Percentiles rank a stretch among this genome's conserved stretches.
Conservation (phyloP, 495 filamentous ascomycete species). For the Sphaerosporella brunnea region DNA sequence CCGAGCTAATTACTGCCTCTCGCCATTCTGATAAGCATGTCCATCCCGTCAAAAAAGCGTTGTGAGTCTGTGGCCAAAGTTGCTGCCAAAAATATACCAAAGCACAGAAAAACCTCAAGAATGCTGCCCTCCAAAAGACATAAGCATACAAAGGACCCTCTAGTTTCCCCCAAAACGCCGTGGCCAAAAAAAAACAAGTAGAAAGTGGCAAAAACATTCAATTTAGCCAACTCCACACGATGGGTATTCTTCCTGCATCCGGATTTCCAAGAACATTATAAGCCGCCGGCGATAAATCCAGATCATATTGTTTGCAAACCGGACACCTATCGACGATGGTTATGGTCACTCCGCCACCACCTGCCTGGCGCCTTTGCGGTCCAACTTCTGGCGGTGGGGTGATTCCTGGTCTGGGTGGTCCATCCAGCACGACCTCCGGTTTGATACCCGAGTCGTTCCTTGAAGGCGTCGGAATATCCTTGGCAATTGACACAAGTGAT, state of each 20-base stretch:
- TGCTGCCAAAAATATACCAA: too few species aligned
- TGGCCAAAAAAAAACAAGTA: background rate
- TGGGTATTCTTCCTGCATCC: conserved; percentile 12
- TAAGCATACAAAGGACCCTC: background rate
- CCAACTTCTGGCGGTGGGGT: conserved; percentile 9
- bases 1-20: too few species aligned
- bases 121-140: conserved; percentile 4
- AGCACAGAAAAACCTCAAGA: too few species aligned
- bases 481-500: background rate
- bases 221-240: conserved; percentile 21
- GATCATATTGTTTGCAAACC: conserved; percentile 19
- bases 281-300: conserved; percentile 19
- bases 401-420: conserved; percentile 7
- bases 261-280: conserved; percentile 16
- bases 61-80: too few species aligned
- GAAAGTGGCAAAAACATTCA: conserved; percentile 1
- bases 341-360: conserved; percentile 21
- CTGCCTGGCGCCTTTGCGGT: conserved; percentile 9
- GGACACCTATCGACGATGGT: conserved; percentile 23
- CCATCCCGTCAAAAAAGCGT: too few species aligned
- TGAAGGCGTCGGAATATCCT: background rate
- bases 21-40: too few species aligned
- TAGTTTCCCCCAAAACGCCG: background rate
- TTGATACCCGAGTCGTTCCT: background rate
- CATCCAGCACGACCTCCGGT: background rate